Conservation (phyloP, 495 filamentous ascomycete genomes). For the Usnea hakonensis region DNA sequence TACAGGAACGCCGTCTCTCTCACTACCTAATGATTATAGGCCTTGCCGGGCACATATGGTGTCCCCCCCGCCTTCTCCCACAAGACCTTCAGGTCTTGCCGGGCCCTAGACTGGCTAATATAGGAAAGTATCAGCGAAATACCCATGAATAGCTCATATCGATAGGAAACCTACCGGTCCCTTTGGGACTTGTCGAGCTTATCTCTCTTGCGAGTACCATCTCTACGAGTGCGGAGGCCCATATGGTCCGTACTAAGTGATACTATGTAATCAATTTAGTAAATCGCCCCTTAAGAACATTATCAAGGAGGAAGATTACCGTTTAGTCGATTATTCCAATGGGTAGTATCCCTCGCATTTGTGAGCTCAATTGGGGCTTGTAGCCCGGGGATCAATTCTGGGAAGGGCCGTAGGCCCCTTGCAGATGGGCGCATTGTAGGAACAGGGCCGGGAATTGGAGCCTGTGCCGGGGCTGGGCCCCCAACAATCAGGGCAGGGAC, state of each 20-base stretch:
- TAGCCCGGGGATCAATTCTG: background rate
- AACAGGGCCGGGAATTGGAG: background rate
- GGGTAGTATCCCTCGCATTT: background rate
- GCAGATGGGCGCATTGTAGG: background rate
- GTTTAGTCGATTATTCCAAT: background rate
- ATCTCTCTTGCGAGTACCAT: no score
- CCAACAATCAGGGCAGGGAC: background rate
- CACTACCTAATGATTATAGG: background rate
- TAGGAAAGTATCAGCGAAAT: background rate
- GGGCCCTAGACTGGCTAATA: background rate
- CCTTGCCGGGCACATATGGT: no score
- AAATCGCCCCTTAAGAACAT: background rate
- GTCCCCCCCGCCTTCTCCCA: background rate
- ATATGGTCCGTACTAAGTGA: background rate
- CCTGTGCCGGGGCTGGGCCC: background rate
- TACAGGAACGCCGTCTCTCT: no score
- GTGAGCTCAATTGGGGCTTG: background rate
- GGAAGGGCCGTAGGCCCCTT: background rate
- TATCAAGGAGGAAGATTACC: background rate
- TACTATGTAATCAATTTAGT: background rate
- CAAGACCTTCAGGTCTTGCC: background rate
- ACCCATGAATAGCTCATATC: background rate
- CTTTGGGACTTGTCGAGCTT: background rate
- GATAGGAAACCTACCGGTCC: background rate
- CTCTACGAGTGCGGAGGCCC: background rate